Evolutionary conservation across 306 rosid genomes (phyloP).

Genomic region (Vigna hirtella): DNA sequence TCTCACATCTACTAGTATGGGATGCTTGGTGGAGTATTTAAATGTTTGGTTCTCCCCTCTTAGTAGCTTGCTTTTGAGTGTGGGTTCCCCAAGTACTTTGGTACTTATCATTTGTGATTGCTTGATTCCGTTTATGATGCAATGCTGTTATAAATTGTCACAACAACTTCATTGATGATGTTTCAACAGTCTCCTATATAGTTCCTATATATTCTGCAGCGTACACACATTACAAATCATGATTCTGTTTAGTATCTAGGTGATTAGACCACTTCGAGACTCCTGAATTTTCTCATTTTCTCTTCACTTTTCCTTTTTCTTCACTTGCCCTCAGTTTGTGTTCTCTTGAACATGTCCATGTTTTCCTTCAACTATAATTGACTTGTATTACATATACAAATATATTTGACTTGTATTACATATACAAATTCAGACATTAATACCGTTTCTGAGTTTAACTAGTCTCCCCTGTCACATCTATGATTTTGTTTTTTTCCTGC

Average conservation of each 20-base stretch:
- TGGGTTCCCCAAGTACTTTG: no score
- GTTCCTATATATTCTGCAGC: no score
- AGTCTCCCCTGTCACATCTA: neutral
- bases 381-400: neutral
- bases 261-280: neutral
- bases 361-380: constrained; percentile 26
- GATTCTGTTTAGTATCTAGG: neutral
- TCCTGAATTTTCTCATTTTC: neutral
- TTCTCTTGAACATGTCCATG: neutral
- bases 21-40: no score
- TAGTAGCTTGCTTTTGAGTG: no score
- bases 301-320: neutral
- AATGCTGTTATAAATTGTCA: no score
- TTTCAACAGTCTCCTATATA: no score
- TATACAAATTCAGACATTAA: neutral
- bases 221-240: neutral
- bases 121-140: no score
- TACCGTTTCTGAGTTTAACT: constrained; percentile 18
- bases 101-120: no score
- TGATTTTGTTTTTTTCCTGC: constrained; percentile 13
- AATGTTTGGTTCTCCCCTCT: no score
- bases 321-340: neutral
- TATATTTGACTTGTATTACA: no score
- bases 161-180: no score
- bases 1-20: no score